Conservation (phyloP, 2,329 filamentous ascomycete genomes). For the Penicillium sp. region DNA sequence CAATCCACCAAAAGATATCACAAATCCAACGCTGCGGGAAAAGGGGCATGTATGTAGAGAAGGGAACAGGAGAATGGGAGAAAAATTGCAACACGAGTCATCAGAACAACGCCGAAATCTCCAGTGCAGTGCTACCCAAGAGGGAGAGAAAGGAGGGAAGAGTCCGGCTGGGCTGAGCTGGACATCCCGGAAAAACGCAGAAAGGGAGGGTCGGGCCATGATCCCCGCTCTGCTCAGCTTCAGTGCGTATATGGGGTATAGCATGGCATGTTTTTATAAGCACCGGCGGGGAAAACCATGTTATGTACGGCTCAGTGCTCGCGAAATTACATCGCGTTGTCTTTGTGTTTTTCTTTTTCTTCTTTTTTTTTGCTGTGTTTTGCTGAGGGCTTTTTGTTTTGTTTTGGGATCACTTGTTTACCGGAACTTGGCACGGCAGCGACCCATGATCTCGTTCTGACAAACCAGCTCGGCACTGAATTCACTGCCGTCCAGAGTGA, state of each 20-base stretch:
- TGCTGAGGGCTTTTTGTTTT: not conserved
- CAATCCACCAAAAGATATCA: constrained; percentile 14
- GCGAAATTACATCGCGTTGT: not conserved
- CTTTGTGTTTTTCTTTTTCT: not conserved
- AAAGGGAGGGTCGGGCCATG: not conserved
- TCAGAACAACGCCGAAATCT: constrained; percentile 27
- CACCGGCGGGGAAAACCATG: not conserved
- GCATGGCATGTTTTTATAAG: not conserved
- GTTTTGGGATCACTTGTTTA: constrained; percentile 37
- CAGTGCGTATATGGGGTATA: not conserved
- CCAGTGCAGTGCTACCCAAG: constrained; percentile 19
- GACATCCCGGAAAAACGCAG: too few relatives aligned
- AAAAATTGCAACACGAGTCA: constrained; percentile 13
- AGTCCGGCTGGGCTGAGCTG: too few relatives aligned
- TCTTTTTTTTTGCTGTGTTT: not conserved
- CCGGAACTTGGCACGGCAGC: constrained; percentile 87
- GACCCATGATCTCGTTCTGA: constrained; percentile 98
- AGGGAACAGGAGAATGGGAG: not conserved
- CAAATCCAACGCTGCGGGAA: constrained; percentile 10
- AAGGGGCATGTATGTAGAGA: constrained; percentile 14
- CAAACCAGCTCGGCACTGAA: constrained; percentile 99
- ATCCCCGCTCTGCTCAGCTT: not conserved
- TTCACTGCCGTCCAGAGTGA: constrained; percentile 94
- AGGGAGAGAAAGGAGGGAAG: not conserved
- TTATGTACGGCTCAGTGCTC: not conserved